phyloP scores from a whole-genome alignment of 2,329 filamentous ascomycete genomes.

The Cladophialophora immunda region DNA sequence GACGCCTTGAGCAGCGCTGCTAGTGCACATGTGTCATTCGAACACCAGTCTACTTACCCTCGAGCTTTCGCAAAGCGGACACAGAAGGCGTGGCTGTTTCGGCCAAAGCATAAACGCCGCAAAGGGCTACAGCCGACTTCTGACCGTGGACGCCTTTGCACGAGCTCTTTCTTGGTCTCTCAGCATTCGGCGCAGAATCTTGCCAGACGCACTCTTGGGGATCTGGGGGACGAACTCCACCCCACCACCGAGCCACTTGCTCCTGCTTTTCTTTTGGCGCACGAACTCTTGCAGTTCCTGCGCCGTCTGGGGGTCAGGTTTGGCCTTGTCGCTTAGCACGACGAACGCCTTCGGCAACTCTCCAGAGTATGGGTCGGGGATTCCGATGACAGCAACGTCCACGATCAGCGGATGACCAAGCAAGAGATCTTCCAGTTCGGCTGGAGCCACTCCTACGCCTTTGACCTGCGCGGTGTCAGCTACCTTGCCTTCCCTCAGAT shows the following conservation, averaged over 20 bases:
- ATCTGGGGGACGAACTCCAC: constrained; percentile 45
- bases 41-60: too few relatives aligned
- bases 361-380: constrained; percentile 64
- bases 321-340: constrained; percentile 47
- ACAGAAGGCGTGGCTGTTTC: neutral
- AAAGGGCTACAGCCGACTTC: neutral
- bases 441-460: constrained; percentile 68
- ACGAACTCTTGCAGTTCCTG: constrained; percentile 65
- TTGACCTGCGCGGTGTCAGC: constrained; percentile 69
- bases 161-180: constrained; percentile 40
- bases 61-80: neutral
- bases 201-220: constrained; percentile 50
- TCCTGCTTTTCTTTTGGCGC: constrained; percentile 69
- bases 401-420: constrained; percentile 65
- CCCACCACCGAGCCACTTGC: constrained; percentile 49
- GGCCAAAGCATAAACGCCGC: neutral
- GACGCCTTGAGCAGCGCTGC: too few relatives aligned
- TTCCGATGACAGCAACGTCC: constrained; percentile 65
- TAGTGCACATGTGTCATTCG: too few relatives aligned
- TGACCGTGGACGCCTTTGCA: neutral
- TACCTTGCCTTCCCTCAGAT: constrained; percentile 58
- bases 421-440: constrained; percentile 70
- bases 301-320: constrained; percentile 38
- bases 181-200: constrained; percentile 48
- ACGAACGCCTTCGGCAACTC: constrained; percentile 68